Evolutionary conservation across 1,139 yeast species (phyloP).

Genomic region (Taphrina betulina): DNA sequence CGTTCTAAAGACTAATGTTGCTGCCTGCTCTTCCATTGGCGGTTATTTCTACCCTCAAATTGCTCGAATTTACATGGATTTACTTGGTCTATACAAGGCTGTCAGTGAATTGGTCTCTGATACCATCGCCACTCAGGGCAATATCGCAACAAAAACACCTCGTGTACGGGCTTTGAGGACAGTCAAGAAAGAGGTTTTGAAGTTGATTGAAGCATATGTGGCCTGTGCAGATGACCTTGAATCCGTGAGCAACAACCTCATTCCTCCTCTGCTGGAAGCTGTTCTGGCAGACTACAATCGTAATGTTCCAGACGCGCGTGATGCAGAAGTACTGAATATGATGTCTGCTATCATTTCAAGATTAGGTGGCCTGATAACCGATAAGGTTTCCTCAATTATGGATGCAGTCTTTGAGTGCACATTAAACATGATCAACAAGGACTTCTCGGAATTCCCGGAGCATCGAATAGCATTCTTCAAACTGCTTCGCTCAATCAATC

Average conservation of each 20-base stretch:
- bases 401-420: slow-evolving; percentile 94
- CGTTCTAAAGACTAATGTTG: slow-evolving; percentile 87
- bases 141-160: slow-evolving; percentile 89
- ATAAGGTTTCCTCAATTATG: slow-evolving; percentile 80
- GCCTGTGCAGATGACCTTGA: slow-evolving; percentile 83
- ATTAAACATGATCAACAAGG: slow-evolving; percentile 89
- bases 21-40: slow-evolving; percentile 90
- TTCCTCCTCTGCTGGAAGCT: slow-evolving; percentile 79
- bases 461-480: slow-evolving; percentile 95
- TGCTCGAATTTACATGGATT: slow-evolving; percentile 80
- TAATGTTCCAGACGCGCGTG: slow-evolving; percentile 94
- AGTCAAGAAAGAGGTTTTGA: slow-evolving; percentile 88
- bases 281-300: slow-evolving; percentile 85
- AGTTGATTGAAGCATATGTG: slow-evolving; percentile 83
- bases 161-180: slow-evolving; percentile 93
- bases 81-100: slow-evolving; percentile 85
- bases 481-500: slow-evolving; percentile 78
- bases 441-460: slow-evolving; percentile 94
- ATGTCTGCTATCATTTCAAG: slow-evolving; percentile 84
- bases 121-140: slow-evolving; percentile 74
- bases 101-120: slow-evolving; percentile 86
- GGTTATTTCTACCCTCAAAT: slow-evolving; percentile 88
- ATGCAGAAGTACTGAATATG: slow-evolving; percentile 94
- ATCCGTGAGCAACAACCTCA: slow-evolving; percentile 77
- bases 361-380: slow-evolving; percentile 79